phyloP scores from a whole-genome alignment of 1,284 basidiomycete genomes.

The Boletus sp. region DNA sequence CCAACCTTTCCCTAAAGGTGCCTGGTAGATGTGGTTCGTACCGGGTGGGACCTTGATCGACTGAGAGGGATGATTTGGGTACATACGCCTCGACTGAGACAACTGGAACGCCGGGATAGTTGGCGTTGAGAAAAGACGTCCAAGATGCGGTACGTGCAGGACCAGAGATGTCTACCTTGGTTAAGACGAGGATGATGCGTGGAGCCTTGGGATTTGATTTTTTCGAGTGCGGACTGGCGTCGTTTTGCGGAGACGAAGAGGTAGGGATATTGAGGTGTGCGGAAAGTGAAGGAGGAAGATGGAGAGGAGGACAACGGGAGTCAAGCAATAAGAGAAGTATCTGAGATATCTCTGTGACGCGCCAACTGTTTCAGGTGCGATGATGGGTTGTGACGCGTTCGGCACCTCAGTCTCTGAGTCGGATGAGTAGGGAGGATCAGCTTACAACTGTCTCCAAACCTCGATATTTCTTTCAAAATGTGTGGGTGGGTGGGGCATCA shows the following conservation, averaged over 20 bases:
- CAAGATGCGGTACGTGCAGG: slow-evolving; percentile 58
- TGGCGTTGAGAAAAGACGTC: slow-evolving; percentile 57
- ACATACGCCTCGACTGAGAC: slow-evolving; percentile 74
- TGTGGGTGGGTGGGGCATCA: slow-evolving; percentile 62
- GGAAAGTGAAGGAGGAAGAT: slow-evolving; percentile 58
- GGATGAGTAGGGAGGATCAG: slow-evolving; percentile 18
- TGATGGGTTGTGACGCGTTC: too few relatives aligned
- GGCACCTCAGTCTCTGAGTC: slow-evolving; percentile 9
- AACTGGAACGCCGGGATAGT: slow-evolving; percentile 54
- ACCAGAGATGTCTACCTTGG: slow-evolving; percentile 79
- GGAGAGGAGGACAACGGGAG: slow-evolving; percentile 76
- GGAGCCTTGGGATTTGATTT: slow-evolving; percentile 39
- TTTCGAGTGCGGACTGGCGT: slow-evolving; percentile 3
- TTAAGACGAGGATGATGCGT: slow-evolving; percentile 70
- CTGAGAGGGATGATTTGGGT: slow-evolving; percentile 35
- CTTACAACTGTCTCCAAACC: slow-evolving; percentile 88
- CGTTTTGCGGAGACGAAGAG: slow-evolving; percentile 1
- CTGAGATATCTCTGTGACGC: slow-evolving; percentile 81
- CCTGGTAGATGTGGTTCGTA: slow-evolving; percentile 67
- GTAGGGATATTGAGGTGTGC: slow-evolving; percentile 38
- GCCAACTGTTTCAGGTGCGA: slow-evolving; percentile 55
- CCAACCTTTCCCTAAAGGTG: slow-evolving; percentile 55
- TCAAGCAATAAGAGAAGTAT: slow-evolving; percentile 84
- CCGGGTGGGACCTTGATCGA: slow-evolving; percentile 43
- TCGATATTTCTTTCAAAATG: slow-evolving; percentile 88